Base-by-base conservation (phyloP, 345 rosid genomes). In the Bruguiera sexangula region DNA sequence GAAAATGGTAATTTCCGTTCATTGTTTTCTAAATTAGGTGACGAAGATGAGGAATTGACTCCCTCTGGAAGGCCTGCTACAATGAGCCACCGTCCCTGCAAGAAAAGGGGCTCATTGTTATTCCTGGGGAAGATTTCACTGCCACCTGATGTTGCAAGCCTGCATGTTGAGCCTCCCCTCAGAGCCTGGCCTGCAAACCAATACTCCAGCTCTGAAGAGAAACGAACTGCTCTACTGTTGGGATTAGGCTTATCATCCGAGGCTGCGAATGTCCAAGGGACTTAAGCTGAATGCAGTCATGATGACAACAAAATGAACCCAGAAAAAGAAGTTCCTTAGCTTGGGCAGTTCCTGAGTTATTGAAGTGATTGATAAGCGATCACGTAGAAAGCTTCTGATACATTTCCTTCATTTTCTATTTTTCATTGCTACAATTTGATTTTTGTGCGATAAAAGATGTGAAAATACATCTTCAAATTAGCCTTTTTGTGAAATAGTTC, bases 121-220 rank as follows among this genome's bases (percentile, higher is more conserved):
- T 94, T 60, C 90, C 96, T 0, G 95, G 85, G 29, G 98, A 91
- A 76, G 95, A 91, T 63, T 34, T 82, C 83, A n/a, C 79, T 75
- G 11, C 81, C 85, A 11, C 95, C 89, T 52, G 95, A 94, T 82
- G 92, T 89, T 46, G 88, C 87, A 20, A 80, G 89, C 69, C 60
- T 82, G 79, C 85, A 77, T 76, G 91, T 91, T 69, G 96, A 89
- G 71, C 96, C 95, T 71, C 88, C 97, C 5, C 83, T 88, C n/a
- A 75, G 95, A 69, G 90, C 93, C 26, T 87, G 82, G 89, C 85
- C 90, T 39, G 82, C 87, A 50, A 78, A 83, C 55, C 77, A 70
- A 26, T 75, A 79, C 46, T 60, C 88, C 62, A 76, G 68, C 67
- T 56, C 77, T 6, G 79, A 87, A 70, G 79, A 79, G 82, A 81